Base-by-base conservation (phyloP, 2,329 filamentous ascomycete species). In the Penicillium psychrosexuale region DNA sequence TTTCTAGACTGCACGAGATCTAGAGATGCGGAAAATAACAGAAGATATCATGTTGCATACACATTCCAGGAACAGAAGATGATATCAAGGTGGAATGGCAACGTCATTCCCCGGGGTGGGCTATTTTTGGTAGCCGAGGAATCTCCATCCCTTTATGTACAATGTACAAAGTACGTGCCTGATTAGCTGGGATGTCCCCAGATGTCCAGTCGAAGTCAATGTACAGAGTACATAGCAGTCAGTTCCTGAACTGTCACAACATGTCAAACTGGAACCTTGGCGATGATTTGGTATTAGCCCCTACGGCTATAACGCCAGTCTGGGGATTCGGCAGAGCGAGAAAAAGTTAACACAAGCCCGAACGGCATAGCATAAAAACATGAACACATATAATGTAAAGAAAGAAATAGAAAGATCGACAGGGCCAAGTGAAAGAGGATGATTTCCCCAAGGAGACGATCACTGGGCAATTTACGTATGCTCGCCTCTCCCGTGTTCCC, bases 401-500 rank as follows among this genome's bases (percentile, higher is more conserved):
- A 48, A 27, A 27, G 22, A 31, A 38, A 40, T 51, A 13, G 19
- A 8, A 24, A 43, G 42, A 51, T 56, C 42, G 49, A 19, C 38
- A 38, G 45, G 51, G 17, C n/a, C 36, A 52, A 11, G 31, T 13
- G 34, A 38, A 17, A 19, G 28, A 31, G 28, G 30, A 34, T n/a
- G 44, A 31, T 37, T 15, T 30, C 15, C 28, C 15, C 8, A 17
- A 33, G 31, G 31, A 39, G 56, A 49, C 34, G 47, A 56, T 59
- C 58, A 43, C 38, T 44, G 39, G 28, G 22, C 48, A 45, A 30
- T 53, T 53, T 53, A 53, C 51, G 51, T 48, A 48, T 47, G 36
- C 44, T 34, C 44, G 43, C 36, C 43, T 50, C 51, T 47, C 50
- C 62, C 49, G 53, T 61, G 43, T 51, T 53, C 53, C 46, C 57